A percentile compares a stretch with the other conserved stretches of the same genome.
Conservation (phyloP, 352 stramenopile species). For the Pythium rhizo-oryzae region DNA sequence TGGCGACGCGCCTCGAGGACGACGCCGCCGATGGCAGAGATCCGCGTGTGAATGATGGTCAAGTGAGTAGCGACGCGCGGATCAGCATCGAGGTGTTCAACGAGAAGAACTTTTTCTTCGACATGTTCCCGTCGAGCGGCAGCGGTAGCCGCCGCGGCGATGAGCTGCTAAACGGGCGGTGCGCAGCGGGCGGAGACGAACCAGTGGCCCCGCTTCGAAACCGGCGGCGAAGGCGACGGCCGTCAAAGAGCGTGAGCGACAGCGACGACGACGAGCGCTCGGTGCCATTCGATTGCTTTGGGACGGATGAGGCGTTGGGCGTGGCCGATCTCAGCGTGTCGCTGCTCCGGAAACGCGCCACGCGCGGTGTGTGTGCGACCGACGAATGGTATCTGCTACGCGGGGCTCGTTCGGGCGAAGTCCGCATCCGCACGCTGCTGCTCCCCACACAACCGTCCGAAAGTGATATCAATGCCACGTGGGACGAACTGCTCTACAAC, state of each 20-base stretch:
- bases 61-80: not conserved
- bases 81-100: conserved; percentile 59
- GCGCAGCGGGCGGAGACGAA: not conserved
- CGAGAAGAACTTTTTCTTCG: conserved; percentile 85
- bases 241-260: not conserved
- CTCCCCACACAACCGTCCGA: conserved; percentile 21
- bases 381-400: conserved; percentile 66
- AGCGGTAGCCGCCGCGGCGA: conserved; percentile 8
- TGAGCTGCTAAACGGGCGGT: not conserved
- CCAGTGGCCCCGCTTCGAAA: not conserved
- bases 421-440: conserved; percentile 67
- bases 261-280: not conserved
- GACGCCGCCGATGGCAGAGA: not conserved
- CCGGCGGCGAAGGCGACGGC: conserved; percentile 1
- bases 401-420: conserved; percentile 54
- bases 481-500: conserved; percentile 40
- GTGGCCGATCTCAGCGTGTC: conserved; percentile 53
- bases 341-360: conserved; percentile 37
- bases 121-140: conserved; percentile 68
- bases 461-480: conserved; percentile 36
- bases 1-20: conserved; percentile 22
- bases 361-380: conserved; percentile 33
- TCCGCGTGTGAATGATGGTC: no score
- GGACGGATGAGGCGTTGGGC: conserved; percentile 52
- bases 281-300: not conserved